Evolutionary conservation across 2,329 filamentous ascomycete genomes (phyloP).

Genomic region (Fusarium sp.): DNA sequence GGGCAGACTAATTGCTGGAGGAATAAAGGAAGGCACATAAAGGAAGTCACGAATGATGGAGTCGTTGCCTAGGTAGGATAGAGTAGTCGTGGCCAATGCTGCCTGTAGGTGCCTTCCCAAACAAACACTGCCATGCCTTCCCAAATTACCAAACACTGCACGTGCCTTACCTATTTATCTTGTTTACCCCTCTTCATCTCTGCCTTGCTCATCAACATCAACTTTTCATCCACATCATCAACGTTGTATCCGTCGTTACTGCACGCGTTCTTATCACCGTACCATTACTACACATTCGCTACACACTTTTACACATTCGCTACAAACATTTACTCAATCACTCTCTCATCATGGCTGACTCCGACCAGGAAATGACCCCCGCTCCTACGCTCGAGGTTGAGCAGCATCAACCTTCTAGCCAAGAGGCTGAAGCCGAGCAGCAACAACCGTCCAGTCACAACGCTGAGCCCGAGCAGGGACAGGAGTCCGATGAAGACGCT

Average conservation of each 20-base stretch:
- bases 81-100: neutral
- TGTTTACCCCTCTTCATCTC: neutral
- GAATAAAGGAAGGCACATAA: neutral
- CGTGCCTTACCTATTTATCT: neutral
- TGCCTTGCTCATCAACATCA: neutral
- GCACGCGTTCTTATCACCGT: no score
- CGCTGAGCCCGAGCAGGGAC: neutral
- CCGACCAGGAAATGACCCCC: neutral
- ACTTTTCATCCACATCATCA: neutral
- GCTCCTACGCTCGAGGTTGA: neutral
- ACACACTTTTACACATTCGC: neutral
- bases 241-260: neutral
- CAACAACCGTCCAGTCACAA: no score
- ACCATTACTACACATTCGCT: neutral
- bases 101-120: neutral
- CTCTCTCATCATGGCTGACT: neutral
- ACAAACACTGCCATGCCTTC: neutral
- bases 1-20: rapidly evolving
- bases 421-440: no score
- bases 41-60: neutral
- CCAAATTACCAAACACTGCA: neutral
- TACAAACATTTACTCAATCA: neutral
- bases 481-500: neutral
- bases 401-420: no score
- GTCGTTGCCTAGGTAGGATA: neutral